A percentile compares a stretch with the other conserved stretches of the same genome.
phyloP scores from a whole-genome alignment of 768 basidiomycete species.

The Lyophyllum semitale region DNA sequence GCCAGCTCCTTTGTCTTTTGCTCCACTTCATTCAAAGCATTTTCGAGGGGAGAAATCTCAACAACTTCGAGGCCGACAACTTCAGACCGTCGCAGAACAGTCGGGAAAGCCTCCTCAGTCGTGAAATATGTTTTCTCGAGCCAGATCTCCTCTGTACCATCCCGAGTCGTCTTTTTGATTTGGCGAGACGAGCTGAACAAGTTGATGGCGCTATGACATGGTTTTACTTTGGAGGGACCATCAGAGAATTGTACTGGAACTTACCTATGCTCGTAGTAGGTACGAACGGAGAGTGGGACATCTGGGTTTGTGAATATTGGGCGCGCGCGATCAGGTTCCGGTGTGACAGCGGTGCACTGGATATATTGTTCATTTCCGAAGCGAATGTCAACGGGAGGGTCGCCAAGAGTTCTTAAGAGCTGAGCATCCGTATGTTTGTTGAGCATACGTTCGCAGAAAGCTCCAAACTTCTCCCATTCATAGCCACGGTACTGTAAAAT shows the following conservation, averaged over 20 bases:
- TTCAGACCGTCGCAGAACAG: conserved; percentile 87
- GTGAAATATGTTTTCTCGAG: conserved; percentile 86
- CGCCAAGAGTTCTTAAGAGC: conserved; percentile 68
- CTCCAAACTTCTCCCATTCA: conserved; percentile 91
- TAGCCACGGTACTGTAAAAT: conserved; percentile 80
- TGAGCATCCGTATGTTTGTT: conserved; percentile 88
- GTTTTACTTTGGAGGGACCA: not conserved
- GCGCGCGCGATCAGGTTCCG: conserved; percentile 78
- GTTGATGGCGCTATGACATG: conserved; percentile 66
- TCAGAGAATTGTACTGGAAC: not conserved
- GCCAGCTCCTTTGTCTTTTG: conserved; percentile 78
- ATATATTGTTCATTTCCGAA: conserved; percentile 83
- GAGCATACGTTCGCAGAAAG: conserved; percentile 89
- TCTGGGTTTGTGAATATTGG: conserved; percentile 86
- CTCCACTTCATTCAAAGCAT: conserved; percentile 80
- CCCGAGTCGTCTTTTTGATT: conserved; percentile 60
- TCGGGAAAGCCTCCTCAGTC: conserved; percentile 89
- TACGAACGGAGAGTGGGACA: conserved; percentile 75
- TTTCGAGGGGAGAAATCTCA: conserved; percentile 86
- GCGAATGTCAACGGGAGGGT: conserved; percentile 80
- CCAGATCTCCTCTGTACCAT: conserved; percentile 79
- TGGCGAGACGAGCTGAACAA: conserved; percentile 78
- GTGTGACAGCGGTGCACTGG: conserved; percentile 82
- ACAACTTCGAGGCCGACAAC: conserved; percentile 68
- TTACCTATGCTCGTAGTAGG: conserved; percentile 87